Percentiles rank a stretch among this genome's conserved stretches.
Evolutionary conservation across 257 asterid species (phyloP).

Genomic region (Cordia subcordata): DNA sequence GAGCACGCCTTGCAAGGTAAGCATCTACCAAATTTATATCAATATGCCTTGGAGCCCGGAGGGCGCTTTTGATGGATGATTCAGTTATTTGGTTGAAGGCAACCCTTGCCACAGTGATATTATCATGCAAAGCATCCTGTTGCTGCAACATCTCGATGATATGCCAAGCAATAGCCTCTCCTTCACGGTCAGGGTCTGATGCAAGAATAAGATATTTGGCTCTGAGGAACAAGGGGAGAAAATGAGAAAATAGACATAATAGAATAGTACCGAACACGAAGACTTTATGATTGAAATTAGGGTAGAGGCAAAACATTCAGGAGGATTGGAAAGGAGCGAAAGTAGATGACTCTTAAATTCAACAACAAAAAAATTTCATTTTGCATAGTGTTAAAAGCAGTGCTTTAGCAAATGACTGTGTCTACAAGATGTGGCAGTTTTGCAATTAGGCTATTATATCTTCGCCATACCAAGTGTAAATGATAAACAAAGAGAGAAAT

Average conservation of each 20-base stretch:
- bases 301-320: too few species aligned
- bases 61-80: conserved; percentile 80
- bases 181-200: conserved; percentile 97
- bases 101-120: conserved; percentile 73
- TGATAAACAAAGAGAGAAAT: conserved; percentile 5
- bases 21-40: conserved; percentile 79
- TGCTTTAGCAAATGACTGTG: too few species aligned
- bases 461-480: not conserved
- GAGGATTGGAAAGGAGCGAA: too few species aligned
- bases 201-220: conserved; percentile 91
- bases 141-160: conserved; percentile 87
- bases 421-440: not conserved
- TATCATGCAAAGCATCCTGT: conserved; percentile 74
- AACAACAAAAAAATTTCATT: too few species aligned
- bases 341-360: too few species aligned
- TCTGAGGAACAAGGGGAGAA: conserved; percentile 45
- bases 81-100: conserved; percentile 85
- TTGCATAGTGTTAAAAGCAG: too few species aligned
- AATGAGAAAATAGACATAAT: conserved; percentile 22
- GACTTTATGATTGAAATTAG: not conserved
- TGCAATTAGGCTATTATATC: not conserved
- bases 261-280: conserved; percentile 2
- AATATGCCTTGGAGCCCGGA: conserved; percentile 75
- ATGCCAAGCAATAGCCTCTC: conserved; percentile 99
- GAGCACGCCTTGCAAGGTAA: conserved; percentile 94